These are phyloP conservation scores for Apiospora hydei DNA, from an alignment of 2,329 filamentous ascomycete genomes.

Conservation along the genomic window DNA sequence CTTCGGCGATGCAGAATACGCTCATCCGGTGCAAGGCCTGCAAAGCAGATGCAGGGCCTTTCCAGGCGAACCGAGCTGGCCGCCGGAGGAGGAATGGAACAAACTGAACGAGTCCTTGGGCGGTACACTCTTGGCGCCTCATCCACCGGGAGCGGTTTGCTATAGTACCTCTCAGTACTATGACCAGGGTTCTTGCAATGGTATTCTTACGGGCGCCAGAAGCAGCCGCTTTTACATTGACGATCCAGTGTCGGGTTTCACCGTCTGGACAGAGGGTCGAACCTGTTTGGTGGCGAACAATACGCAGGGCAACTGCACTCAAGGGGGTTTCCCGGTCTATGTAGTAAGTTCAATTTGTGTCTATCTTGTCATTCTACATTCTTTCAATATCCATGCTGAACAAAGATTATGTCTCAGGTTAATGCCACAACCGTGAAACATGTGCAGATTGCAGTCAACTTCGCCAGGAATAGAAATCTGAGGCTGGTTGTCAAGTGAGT, in stretches of 20 bases:
- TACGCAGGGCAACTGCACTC: neutral
- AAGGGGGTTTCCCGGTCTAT: neutral
- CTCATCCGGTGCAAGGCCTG: slow-evolving; percentile 38
- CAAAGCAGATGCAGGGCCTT: neutral
- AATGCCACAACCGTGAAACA: slow-evolving; percentile 46
- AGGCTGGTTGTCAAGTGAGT: slow-evolving; percentile 46
- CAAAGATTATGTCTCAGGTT: slow-evolving; percentile 39
- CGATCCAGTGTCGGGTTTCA: slow-evolving; percentile 42
- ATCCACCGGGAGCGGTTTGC: slow-evolving; percentile 41
- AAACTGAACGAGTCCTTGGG: neutral
- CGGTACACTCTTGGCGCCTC: slow-evolving; percentile 41
- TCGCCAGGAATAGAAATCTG: slow-evolving; percentile 45
- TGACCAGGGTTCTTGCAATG: slow-evolving; percentile 37
- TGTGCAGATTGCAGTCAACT: slow-evolving; percentile 44
- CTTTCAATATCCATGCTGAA: slow-evolving; percentile 21
- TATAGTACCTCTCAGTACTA: slow-evolving; percentile 38
- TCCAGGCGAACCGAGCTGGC: neutral
- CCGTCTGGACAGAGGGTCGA: slow-evolving; percentile 43
- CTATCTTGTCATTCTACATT: slow-evolving; percentile 29
- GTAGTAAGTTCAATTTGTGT: neutral
- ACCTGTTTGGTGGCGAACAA: slow-evolving; percentile 43
- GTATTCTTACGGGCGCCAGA: slow-evolving; percentile 34
- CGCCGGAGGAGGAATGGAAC: neutral
- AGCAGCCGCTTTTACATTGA: slow-evolving; percentile 42
- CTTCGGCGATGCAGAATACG: slow-evolving; percentile 37